phyloP scores from a whole-genome alignment of 257 asterid genomes.

The Anisodus acutangulus region DNA sequence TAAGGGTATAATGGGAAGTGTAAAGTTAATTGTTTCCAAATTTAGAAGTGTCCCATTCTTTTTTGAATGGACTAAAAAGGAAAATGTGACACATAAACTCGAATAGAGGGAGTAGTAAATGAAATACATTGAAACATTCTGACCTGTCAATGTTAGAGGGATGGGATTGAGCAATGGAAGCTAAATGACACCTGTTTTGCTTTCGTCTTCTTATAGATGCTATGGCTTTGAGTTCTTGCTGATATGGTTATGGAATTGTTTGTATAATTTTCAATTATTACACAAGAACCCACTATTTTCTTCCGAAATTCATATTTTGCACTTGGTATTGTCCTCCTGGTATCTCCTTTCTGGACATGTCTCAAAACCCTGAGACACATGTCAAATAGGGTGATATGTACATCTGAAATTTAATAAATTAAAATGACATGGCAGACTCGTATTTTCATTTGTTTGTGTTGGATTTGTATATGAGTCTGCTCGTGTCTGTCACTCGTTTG shows the following conservation, averaged over 20 bases:
- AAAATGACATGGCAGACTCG: not conserved
- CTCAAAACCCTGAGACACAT: not conserved
- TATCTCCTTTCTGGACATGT: constrained; percentile 25
- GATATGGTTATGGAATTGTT: not conserved
- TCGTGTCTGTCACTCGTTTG: not conserved
- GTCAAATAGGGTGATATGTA: not conserved
- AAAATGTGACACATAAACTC: not conserved
- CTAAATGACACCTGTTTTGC: not conserved
- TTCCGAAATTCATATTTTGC: not conserved
- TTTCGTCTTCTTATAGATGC: not conserved
- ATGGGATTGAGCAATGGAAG: not conserved
- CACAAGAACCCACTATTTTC: not conserved
- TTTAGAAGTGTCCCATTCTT: too few relatives aligned
- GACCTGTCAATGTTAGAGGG: not conserved
- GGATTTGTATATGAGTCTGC: not conserved
- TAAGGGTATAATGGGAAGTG: not conserved
- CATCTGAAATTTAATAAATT: not conserved
- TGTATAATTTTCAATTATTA: not conserved
- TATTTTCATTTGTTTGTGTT: not conserved
- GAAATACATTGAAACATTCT: not conserved
- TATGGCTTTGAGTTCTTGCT: not conserved
- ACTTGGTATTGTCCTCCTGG: not conserved
- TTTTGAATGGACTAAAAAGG: not conserved
- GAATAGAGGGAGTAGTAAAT: not conserved
- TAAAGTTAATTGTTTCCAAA: too few relatives aligned